Evolutionary conservation across 2,329 filamentous ascomycete species (phyloP).

Genomic region (Orbilia brochopaga): DNA sequence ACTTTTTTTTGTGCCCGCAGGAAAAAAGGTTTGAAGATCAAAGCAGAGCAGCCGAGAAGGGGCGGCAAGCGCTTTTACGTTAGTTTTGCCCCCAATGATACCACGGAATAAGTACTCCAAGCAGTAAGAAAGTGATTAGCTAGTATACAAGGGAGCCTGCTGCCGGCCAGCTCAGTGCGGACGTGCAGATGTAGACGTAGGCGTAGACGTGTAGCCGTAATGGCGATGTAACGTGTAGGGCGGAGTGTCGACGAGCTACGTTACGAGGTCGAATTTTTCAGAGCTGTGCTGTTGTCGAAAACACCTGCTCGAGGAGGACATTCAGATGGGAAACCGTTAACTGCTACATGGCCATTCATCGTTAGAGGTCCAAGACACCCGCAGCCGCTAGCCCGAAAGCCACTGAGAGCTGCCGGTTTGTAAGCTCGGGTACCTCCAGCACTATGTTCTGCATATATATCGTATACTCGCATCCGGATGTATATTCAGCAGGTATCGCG

Average conservation of each 20-base stretch:
- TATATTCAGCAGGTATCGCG: no score
- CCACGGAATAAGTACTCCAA: slow-evolving; percentile 1
- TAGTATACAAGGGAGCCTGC: slow-evolving; percentile 13
- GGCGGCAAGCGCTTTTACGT: slow-evolving; percentile 21
- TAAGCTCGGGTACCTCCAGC: no score
- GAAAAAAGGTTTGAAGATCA: slow-evolving; percentile 30
- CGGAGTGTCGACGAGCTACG: slow-evolving; percentile 4
- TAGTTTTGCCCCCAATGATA: slow-evolving; percentile 22
- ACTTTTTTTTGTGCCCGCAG: slow-evolving; percentile 11
- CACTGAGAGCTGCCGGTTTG: slow-evolving; percentile 13
- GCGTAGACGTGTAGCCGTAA: slow-evolving; percentile 15
- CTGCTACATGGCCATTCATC: no score
- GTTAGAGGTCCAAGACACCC: slow-evolving; percentile 21
- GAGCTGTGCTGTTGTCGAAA: background rate
- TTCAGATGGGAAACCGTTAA: no score
- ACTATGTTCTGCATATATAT: slow-evolving; percentile 14
- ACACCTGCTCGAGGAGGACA: slow-evolving; percentile 6
- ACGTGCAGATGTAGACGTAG: slow-evolving; percentile 20
- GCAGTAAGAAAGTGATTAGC: no score
- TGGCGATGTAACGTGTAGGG: background rate
- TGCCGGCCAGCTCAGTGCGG: slow-evolving; percentile 45
- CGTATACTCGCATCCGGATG: slow-evolving; percentile 10
- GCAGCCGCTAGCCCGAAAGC: slow-evolving; percentile 37
- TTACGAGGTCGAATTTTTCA: slow-evolving; percentile 30
- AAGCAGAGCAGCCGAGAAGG: slow-evolving; percentile 41